Conservation (phyloP, 164 flowering plant genomes). For the Berberis vulgaris region DNA sequence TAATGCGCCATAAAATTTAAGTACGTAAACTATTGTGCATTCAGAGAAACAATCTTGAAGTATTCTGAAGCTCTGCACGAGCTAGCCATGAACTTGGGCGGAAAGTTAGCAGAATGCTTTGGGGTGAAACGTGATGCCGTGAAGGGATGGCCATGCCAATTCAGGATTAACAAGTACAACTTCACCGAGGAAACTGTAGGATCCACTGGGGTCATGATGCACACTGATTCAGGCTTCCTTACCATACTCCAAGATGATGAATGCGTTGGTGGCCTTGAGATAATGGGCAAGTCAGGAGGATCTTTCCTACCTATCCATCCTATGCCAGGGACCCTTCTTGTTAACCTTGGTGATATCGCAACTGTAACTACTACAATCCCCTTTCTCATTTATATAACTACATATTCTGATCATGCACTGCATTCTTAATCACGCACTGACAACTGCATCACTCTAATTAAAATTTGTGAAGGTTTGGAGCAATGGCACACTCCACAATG, state of each 20-base stretch:
- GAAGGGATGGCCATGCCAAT: conserved; percentile 59
- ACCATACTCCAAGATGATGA: conserved; percentile 79
- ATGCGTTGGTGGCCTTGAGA: conserved; percentile 67
- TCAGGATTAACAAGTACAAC: conserved; percentile 71
- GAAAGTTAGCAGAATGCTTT: conserved; percentile 37
- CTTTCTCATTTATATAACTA: background rate
- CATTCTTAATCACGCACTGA: background rate
- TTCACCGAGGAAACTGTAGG: conserved; percentile 52
- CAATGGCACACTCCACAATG: conserved; percentile 58
- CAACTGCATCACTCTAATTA: background rate
- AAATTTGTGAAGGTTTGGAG: conserved; percentile 51
- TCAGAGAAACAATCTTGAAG: conserved; percentile 35
- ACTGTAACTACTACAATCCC: conserved; percentile 20
- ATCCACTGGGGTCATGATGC: conserved; percentile 42
- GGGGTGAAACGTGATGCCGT: conserved; percentile 26
- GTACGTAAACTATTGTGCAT: background rate
- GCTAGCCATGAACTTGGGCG: conserved; percentile 30
- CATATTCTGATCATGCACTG: background rate
- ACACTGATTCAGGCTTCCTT: conserved; percentile 77
- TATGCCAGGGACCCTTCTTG: conserved; percentile 46
- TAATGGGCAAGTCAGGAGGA: conserved; percentile 39
- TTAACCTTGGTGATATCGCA: conserved; percentile 70
- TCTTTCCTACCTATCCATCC: conserved; percentile 46
- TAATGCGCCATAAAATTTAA: background rate
- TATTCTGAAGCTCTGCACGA: conserved; percentile 43